Evolutionary conservation across 257 asterid genomes (phyloP).

Genomic region (Nyctanthes arbortristis): DNA sequence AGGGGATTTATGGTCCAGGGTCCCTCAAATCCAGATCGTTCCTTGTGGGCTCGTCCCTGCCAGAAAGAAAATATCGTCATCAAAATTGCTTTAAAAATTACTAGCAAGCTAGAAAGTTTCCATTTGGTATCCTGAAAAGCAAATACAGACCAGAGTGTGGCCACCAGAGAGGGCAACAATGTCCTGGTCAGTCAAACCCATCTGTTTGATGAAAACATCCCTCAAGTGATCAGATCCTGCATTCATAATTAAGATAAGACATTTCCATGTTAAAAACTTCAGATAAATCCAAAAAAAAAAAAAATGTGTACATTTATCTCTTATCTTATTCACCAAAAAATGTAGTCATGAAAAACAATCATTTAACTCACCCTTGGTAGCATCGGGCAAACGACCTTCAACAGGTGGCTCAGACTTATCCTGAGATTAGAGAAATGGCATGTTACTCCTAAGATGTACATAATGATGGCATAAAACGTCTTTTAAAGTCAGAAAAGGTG

Average conservation of each 20-base stretch:
- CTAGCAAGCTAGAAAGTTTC: neutral
- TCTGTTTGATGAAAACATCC: conserved; percentile 74
- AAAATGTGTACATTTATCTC: neutral
- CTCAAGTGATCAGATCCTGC: conserved; percentile 85
- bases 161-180: conserved; percentile 88
- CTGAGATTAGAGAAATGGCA: conserved; percentile 40
- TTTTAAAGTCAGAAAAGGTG: neutral
- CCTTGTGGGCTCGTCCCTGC: conserved; percentile 91
- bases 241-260: neutral
- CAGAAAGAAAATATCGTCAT: neutral
- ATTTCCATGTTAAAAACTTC: neutral
- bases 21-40: conserved; percentile 92
- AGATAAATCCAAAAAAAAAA: neutral
- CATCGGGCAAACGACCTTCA: conserved; percentile 93
- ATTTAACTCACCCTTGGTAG: conserved; percentile 64
- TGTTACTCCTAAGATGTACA: neutral
- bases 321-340: neutral
- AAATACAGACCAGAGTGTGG: conserved; percentile 74
- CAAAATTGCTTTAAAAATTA: neutral
- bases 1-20: conserved; percentile 86
- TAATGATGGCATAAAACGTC: neutral
- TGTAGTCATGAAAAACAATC: neutral
- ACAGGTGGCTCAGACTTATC: conserved; percentile 72
- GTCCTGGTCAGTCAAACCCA: conserved; percentile 84
- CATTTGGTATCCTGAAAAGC: neutral